Evolutionary conservation across 1,284 basidiomycete species (phyloP).

Genomic region (Boletellus deceptivus): DNA sequence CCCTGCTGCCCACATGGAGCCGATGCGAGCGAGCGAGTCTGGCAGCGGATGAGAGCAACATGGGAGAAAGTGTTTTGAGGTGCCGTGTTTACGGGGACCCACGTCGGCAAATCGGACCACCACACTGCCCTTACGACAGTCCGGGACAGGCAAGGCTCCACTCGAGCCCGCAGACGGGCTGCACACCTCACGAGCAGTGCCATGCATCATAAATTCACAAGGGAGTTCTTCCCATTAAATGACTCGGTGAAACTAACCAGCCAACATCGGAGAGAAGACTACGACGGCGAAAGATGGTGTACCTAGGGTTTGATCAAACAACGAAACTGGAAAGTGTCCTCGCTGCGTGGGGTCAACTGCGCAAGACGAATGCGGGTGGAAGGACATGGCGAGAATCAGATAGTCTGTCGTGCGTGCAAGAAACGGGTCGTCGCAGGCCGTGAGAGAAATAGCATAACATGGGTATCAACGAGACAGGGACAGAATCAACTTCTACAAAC

Average conservation of each 20-base stretch:
- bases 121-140: no score
- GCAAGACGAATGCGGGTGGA: slow-evolving; percentile 23
- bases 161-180: no score
- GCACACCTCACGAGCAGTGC: no score
- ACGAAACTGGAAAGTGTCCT: slow-evolving; percentile 16
- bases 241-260: slow-evolving; percentile 16
- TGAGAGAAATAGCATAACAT: slow-evolving; percentile 37
- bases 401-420: slow-evolving; percentile 38
- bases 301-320: slow-evolving; percentile 12
- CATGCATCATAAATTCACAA: slow-evolving; percentile 25
- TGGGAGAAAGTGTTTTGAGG: neutral
- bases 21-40: slow-evolving; percentile 12
- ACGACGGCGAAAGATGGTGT: slow-evolving; percentile 18
- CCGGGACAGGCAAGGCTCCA: no score
- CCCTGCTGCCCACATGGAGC: slow-evolving; percentile 28
- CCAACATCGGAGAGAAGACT: slow-evolving; percentile 18
- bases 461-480: slow-evolving; percentile 31
- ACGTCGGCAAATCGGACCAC: neutral
- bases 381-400: slow-evolving; percentile 33
- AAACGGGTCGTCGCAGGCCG: slow-evolving; percentile 32
- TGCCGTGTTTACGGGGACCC: neutral
- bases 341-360: slow-evolving; percentile 15
- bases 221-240: slow-evolving; percentile 37
- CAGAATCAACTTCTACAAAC: slow-evolving; percentile 15
- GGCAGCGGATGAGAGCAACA: slow-evolving; percentile 40